A percentile compares a stretch with the other conserved stretches of the same genome.
These are phyloP conservation scores for Lathyrus sativus DNA, from an alignment of 306 rosid genomes.

Conservation along the genomic window DNA sequence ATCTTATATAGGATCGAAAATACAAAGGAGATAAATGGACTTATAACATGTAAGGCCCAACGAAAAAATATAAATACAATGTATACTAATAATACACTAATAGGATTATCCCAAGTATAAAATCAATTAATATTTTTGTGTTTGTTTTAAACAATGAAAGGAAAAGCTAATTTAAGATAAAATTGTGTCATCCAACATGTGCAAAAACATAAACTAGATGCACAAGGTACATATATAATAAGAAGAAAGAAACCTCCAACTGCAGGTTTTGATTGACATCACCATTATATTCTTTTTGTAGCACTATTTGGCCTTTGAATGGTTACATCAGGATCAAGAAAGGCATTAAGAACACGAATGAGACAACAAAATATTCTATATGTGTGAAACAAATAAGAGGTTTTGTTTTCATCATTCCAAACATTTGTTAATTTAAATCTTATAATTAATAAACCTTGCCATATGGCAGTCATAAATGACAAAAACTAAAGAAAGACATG, in stretches of 20 bases:
- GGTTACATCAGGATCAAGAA: constrained; percentile 76
- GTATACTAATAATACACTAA: no score
- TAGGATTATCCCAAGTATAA: neutral
- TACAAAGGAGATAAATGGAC: no score
- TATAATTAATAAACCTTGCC: constrained; percentile 22
- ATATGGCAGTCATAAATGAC: constrained; percentile 5
- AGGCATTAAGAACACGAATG: constrained; percentile 81
- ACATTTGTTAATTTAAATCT: constrained; percentile 11
- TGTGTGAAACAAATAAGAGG: constrained; percentile 11
- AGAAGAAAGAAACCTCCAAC: constrained; percentile 75
- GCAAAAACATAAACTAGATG: constrained; percentile 4
- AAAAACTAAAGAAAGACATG: constrained; percentile 12
- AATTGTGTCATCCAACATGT: neutral
- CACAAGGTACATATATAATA: constrained; percentile 17
- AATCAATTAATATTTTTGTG: neutral
- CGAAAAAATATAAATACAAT: no score
- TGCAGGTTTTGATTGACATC: constrained; percentile 60
- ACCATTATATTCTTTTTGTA: constrained; percentile 48
- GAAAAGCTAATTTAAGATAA: constrained; percentile 1
- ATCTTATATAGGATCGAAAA: no score
- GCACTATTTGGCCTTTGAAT: constrained; percentile 52
- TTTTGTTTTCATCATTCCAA: constrained; percentile 11
- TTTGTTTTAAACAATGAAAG: neutral
- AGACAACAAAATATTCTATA: constrained; percentile 88
- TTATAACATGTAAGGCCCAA: no score